Conservation (phyloP, 306 rosid genomes). For the Cucumis cinereus region DNA sequence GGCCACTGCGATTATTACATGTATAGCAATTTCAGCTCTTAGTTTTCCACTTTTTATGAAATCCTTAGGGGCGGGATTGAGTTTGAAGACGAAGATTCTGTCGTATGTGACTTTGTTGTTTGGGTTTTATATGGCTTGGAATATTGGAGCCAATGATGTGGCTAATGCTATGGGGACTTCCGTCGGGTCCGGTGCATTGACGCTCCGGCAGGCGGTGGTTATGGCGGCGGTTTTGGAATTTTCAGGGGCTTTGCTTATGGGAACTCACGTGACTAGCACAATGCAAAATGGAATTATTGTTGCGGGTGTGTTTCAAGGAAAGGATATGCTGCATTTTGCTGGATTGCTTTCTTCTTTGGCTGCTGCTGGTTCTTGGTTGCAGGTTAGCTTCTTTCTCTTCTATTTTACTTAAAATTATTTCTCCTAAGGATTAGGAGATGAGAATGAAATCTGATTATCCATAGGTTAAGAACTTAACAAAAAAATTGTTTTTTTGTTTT, state of each 20-base stretch:
- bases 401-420: too few species aligned
- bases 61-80: conserved; percentile 47
- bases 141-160: conserved; percentile 95
- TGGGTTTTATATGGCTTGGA: conserved; percentile 99
- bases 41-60: conserved; percentile 55
- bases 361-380: conserved; percentile 99
- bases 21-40: conserved; percentile 59
- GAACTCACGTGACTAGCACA: conserved; percentile 80
- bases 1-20: conserved; percentile 47
- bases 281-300: conserved; percentile 96
- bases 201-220: conserved; percentile 72
- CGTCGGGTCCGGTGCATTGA: conserved; percentile 86
- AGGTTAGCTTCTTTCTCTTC: conserved; percentile 24
- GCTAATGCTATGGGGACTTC: conserved; percentile 99
- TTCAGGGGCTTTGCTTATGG: conserved; percentile 80
- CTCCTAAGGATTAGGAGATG: not conserved
- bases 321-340: conserved; percentile 52
- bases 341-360: conserved; percentile 92
- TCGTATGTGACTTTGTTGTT: conserved; percentile 56
- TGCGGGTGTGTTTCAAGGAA: conserved; percentile 65
- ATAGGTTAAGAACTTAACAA: too few species aligned
- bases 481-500: too few species aligned
- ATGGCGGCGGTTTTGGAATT: conserved; percentile 84
- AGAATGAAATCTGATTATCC: not conserved
- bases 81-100: conserved; percentile 44